A percentile compares a stretch with the other conserved stretches of the same genome.
Evolutionary conservation across 495 filamentous ascomycete species (phyloP).

Genomic region (Talaromyces ruber): DNA sequence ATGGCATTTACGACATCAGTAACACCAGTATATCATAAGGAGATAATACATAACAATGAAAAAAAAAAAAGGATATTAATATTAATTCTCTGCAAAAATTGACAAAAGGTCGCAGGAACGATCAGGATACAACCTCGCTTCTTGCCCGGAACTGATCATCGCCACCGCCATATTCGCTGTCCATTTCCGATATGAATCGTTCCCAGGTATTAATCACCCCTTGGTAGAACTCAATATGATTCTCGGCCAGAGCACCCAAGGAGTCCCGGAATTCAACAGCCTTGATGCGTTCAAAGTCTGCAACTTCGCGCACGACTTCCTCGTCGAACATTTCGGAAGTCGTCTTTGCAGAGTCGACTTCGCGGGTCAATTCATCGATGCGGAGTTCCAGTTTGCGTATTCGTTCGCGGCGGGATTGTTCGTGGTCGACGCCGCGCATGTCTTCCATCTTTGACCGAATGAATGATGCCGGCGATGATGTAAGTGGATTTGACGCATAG

Average conservation of each 20-base stretch:
- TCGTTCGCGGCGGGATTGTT: conserved; percentile 77
- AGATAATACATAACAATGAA: not conserved
- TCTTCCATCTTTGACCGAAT: conserved; percentile 93
- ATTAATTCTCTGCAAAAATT: not conserved
- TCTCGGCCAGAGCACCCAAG: conserved; percentile 71
- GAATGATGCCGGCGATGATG: conserved; percentile 70
- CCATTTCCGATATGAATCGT: conserved; percentile 80
- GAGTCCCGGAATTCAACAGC: conserved; percentile 83
- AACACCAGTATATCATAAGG: not conserved
- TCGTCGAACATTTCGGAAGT: conserved; percentile 85
- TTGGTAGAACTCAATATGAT: conserved; percentile 80
- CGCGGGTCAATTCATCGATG: conserved; percentile 80
- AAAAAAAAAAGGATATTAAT: not conserved
- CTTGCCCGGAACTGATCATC: not conserved
- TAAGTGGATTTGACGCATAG: conserved; percentile 50
- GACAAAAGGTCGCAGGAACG: too few relatives aligned
- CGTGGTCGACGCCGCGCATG: conserved; percentile 93
- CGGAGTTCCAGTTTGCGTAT: conserved; percentile 82
- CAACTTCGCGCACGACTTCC: conserved; percentile 85
- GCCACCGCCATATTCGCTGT: conserved; percentile 42
- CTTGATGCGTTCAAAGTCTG: conserved; percentile 95
- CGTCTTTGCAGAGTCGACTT: conserved; percentile 78
- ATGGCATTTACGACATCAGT: not conserved
- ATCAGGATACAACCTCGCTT: conserved; percentile 5
- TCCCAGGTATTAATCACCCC: conserved; percentile 82